phyloP scores from a whole-genome alignment of 2,329 filamentous ascomycete genomes.

The Cytospora leucostoma region DNA sequence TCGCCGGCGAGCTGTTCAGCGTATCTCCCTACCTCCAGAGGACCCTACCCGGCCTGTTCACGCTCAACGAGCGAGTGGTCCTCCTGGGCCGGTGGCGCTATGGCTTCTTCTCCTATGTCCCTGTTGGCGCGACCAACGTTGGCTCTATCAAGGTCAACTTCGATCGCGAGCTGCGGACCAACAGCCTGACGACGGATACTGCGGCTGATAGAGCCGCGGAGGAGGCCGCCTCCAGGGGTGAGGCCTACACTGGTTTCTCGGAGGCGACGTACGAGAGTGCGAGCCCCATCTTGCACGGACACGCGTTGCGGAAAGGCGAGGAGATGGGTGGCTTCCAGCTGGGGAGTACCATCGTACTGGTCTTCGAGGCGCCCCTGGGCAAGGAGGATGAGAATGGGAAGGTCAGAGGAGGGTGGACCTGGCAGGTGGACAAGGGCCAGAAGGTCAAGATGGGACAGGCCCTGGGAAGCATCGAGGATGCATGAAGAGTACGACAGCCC shows the following conservation, averaged over 20 bases:
- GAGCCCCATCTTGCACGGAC: constrained; percentile 75
- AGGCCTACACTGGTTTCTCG: constrained; percentile 85
- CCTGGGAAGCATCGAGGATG: constrained; percentile 70
- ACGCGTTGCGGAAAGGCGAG: constrained; percentile 82
- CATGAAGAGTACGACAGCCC: constrained; percentile 19
- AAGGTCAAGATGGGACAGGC: constrained; percentile 87
- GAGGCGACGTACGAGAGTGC: constrained; percentile 87
- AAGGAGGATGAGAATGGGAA: constrained; percentile 55
- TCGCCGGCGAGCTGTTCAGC: constrained; percentile 92
- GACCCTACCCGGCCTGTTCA: constrained; percentile 91
- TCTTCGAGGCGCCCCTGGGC: constrained; percentile 88
- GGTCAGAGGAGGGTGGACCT: constrained; percentile 70
- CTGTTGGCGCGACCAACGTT: constrained; percentile 96
- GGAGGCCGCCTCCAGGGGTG: constrained; percentile 71
- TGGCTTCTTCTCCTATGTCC: constrained; percentile 95
- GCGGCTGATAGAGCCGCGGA: constrained; percentile 85
- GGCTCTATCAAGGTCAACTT: constrained; percentile 98
- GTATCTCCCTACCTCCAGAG: constrained; percentile 94
- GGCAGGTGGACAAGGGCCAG: constrained; percentile 85
- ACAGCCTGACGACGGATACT: constrained; percentile 89
- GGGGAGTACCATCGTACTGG: constrained; percentile 90
- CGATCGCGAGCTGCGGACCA: constrained; percentile 89
- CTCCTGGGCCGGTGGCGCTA: constrained; percentile 92
- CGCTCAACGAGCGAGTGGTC: constrained; percentile 92
- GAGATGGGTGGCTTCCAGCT: constrained; percentile 99